A percentile compares a stretch with the other conserved stretches of the same genome.
phyloP scores from a whole-genome alignment of 331 rosid species.

The Malus hybrid region DNA sequence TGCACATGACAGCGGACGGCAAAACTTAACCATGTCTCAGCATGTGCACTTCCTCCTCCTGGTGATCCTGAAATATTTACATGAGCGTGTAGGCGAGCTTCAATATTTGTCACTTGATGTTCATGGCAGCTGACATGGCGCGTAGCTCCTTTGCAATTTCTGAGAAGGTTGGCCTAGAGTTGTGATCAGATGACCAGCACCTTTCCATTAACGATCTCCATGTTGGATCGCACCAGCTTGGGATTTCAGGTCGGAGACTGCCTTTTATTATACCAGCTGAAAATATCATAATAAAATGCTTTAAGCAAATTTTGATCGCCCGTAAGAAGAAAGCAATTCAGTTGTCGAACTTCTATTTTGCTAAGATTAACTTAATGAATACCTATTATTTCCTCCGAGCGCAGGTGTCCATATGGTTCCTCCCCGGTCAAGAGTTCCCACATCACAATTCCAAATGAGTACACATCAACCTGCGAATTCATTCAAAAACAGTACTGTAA shows the following conservation, averaged over 20 bases:
- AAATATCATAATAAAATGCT: background rate
- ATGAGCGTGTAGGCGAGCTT: background rate
- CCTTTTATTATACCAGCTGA: slow-evolving; percentile 22
- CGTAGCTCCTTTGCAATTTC: slow-evolving; percentile 31
- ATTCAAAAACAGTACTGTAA: background rate
- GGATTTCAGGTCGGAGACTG: slow-evolving; percentile 21
- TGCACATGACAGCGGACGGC: slow-evolving; percentile 9
- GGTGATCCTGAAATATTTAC: slow-evolving; percentile 9
- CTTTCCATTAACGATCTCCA: slow-evolving; percentile 26
- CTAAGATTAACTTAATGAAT: background rate
- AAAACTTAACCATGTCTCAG: slow-evolving; percentile 6
- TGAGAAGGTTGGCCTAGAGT: slow-evolving; percentile 23
- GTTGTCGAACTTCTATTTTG: background rate
- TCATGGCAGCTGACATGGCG: slow-evolving; percentile 20
- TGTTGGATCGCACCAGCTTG: slow-evolving; percentile 31
- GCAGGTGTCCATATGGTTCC: slow-evolving; percentile 21
- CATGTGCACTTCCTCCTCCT: background rate
- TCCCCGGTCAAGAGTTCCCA: slow-evolving; percentile 36
- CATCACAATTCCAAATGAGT: slow-evolving; percentile 33
- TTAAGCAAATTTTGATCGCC: background rate
- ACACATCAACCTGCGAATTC: slow-evolving; percentile 19
- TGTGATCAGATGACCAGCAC: slow-evolving; percentile 29
- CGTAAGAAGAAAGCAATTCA: background rate
- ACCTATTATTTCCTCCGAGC: slow-evolving; percentile 21
- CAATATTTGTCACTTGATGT: slow-evolving; percentile 5